Conservation (phyloP, 139 green algal genomes). For the Chlorella vulgaris region DNA sequence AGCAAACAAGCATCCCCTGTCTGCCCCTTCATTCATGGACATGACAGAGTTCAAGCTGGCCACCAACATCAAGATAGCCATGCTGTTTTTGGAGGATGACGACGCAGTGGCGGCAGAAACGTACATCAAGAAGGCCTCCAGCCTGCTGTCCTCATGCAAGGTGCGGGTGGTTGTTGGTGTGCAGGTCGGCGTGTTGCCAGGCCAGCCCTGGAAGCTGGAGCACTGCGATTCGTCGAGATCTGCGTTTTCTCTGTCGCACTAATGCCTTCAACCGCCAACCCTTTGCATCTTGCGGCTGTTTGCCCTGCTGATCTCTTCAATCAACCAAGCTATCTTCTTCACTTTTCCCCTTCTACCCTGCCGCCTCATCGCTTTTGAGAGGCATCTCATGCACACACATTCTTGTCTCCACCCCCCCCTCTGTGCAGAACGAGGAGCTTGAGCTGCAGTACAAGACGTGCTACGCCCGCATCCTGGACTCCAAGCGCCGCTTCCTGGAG, state of each 20-base stretch:
- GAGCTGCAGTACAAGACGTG: conserved; percentile 97
- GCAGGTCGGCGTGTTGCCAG: no score
- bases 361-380: background rate
- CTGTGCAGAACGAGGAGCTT: conserved; percentile 72
- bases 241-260: no score
- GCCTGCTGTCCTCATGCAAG: conserved; percentile 77
- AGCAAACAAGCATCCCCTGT: background rate
- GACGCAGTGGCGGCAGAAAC: conserved; percentile 90
- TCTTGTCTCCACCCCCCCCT: background rate
- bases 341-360: no score
- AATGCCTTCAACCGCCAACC: no score
- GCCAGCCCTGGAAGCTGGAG: no score
- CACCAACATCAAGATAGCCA: conserved; percentile 94
- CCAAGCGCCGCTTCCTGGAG: conserved; percentile 94
- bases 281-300: no score
- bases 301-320: no score
- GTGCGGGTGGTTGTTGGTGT: background rate
- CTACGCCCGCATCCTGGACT: conserved; percentile 95
- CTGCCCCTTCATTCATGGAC: background rate
- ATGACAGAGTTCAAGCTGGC: conserved; percentile 79
- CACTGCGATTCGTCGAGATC: no score
- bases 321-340: no score
- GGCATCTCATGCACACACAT: background rate
- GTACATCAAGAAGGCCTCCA: conserved; percentile 93
- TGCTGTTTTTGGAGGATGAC: conserved; percentile 95